Percentiles rank a stretch among this genome's conserved stretches.
Conservation (phyloP, 179 eudicot species). For the Corrigiola litoralis region DNA sequence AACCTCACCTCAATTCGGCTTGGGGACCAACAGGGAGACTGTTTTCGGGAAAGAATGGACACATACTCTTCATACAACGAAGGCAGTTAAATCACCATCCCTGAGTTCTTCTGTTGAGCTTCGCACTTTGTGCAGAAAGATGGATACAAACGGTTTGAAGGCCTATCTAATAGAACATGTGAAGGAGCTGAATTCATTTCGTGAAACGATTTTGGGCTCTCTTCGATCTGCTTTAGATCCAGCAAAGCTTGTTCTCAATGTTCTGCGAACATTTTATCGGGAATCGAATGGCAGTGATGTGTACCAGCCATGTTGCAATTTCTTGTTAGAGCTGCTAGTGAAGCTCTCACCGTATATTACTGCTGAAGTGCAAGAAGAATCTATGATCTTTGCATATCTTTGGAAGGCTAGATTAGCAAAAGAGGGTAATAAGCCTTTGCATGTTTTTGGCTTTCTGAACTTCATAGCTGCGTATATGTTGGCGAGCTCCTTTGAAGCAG, state of each 20-base stretch:
- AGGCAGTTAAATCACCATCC: constrained; percentile 4
- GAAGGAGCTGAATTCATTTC: constrained; percentile 7
- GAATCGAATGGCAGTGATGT: constrained; percentile 1
- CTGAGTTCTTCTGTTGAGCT: constrained; percentile 3
- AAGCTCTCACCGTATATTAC: constrained; percentile 19
- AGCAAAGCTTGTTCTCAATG: constrained; percentile 36
- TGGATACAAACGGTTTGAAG: constrained; percentile 15
- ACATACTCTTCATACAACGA: background rate
- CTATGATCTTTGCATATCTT: constrained; percentile 24
- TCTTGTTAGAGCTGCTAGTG: constrained; percentile 17
- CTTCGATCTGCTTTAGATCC: constrained; percentile 25
- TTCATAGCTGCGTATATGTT: constrained; percentile 26
- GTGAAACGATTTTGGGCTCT: constrained; percentile 7
- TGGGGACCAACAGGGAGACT: background rate
- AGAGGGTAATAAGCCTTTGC: background rate
- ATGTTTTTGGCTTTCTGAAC: constrained; percentile 28
- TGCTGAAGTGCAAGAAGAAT: constrained; percentile 21
- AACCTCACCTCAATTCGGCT: background rate
- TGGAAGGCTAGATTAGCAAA: constrained; percentile 28
- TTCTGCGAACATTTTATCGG: constrained; percentile 22
- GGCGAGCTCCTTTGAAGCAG: constrained; percentile 18
- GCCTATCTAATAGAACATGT: constrained; percentile 1
- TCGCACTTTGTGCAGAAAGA: constrained; percentile 3
- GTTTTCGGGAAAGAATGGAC: background rate
- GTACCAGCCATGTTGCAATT: constrained; percentile 5